Base-by-base conservation (phyloP, 202 grass and related monocot genomes). In the Musa balbisiana region DNA sequence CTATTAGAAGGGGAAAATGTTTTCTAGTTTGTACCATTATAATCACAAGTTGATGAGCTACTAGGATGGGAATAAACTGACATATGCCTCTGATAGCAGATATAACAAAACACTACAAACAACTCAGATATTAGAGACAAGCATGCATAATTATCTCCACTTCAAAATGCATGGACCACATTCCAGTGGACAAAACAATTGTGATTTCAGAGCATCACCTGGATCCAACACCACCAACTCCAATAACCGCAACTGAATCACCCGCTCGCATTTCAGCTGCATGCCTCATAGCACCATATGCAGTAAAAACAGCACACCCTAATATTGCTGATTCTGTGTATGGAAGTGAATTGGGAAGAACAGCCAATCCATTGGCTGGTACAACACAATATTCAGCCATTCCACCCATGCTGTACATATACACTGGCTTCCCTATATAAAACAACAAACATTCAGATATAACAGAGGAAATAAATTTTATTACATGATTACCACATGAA, bases 341-440 rank as follows among this genome's bases (percentile, higher is more conserved):
- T 0, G 95, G 95, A 75, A 98, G 80, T 1, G 91, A 84, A 64
- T 80, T 81, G 29, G 91, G 89, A 83, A 98, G 91, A 79, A 85
- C 43, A 26, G 95, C 95, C 60, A 98, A 80, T 60, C 83, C 94
- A 73, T 92, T 98, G 72, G 94, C 90, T 49, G 94, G 94, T 29
- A 98, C 88, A 24, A 92, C 91, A 68, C 94, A 98, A 69, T 98
- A 98, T 77, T 98, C 94, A 43, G 94, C 91, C 76, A 98, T 81
- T 25, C 94, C 94, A 0, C 94, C 91, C 94, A 98, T 98, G 79
- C 94, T 98, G 81, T 94, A 94, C 95, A 98, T 94, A 74, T 94
- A 94, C 55, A 98, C 91, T 0, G 95, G 91, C 64, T 90, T 94
- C 76, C 95, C 95, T 98, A 73, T 1, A 78, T 52, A 69, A 17